Base-by-base conservation (phyloP, 2,329 filamentous ascomycete genomes). In the Fusarium burgessii region DNA sequence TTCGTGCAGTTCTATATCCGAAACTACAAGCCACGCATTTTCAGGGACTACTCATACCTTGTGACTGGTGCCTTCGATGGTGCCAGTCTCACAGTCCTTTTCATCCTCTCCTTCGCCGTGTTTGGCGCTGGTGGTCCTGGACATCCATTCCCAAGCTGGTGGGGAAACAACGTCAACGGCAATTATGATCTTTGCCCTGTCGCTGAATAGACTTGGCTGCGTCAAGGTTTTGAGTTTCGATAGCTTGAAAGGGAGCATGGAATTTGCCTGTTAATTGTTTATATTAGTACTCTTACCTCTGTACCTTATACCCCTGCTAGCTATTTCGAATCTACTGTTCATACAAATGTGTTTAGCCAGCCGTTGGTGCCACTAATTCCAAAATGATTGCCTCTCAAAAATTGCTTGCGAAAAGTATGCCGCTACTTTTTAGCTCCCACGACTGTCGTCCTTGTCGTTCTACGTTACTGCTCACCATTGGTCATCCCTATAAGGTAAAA, bases 41-140 rank as follows among this genome's bases (percentile, higher is more conserved):
- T 87, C 80, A 84, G 80, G 73, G 83, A 88, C 63, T 88, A 87
- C 72, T 84, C 82, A 20, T 88, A 88, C 74, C 75, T 88, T 11
- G 76, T 88, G 3, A 84, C 85, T 0, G 86, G 82, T n/a, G 86
- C 85, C 1, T 84, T 85, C 18, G 87, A 88, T 63, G 87, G 86
- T 13, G 87, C 82, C 11, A 82, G 80, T 62, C 79, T 87, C 7
- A 77, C 79, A 2, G 83, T 82, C 0, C 77, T 88, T 5, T 88
- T 88, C 56, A 84, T 88, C 42, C 77, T 88, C 15, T 87, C 86
- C 0, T 88, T 88, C 76, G 85, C 86, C 2, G 86, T 88, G 0
- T 87, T 88, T 58, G 87, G 86, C 1, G 85, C 84, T 5, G 84
- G 84, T 33, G 84, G 84, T 0, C 62, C 69, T 2, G 75, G 82